Evolutionary conservation across 2,329 filamentous ascomycete genomes (phyloP).

Genomic region (Colletotrichum lupini): DNA sequence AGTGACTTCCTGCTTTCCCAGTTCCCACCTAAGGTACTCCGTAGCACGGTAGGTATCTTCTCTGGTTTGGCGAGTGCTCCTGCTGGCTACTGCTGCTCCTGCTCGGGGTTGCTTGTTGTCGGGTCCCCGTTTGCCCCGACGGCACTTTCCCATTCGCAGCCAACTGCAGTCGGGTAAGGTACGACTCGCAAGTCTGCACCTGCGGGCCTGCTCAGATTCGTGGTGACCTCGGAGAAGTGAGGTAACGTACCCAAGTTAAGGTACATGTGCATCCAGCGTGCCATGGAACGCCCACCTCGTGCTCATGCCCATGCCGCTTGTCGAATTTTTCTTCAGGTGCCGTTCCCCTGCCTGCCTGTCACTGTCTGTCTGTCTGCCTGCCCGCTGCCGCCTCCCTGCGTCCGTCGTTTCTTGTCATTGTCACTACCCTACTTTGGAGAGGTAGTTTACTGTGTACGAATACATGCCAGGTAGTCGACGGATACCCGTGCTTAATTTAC

Average conservation of each 20-base stretch:
- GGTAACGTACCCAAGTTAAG: too few species aligned
- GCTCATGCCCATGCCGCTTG: background rate
- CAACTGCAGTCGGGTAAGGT: background rate
- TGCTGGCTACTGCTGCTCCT: background rate
- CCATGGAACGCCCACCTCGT: too few species aligned
- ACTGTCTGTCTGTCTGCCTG: background rate
- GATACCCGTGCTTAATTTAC: background rate
- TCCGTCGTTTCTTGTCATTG: background rate
- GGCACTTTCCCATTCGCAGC: background rate
- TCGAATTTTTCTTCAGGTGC: constrained; percentile 15
- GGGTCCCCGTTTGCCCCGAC: background rate
- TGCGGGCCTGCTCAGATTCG: too few species aligned
- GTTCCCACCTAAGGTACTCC: too few species aligned
- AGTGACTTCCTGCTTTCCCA: background rate
- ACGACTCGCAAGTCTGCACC: too few species aligned
- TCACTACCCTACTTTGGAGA: background rate
- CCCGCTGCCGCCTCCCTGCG: background rate
- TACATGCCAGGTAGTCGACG: background rate
- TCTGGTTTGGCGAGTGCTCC: background rate
- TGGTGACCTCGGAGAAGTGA: too few species aligned
- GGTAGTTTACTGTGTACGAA: too few species aligned
- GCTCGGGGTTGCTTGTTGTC: background rate
- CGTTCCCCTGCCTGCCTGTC: background rate
- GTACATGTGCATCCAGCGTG: too few species aligned
- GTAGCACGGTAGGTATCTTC: background rate